phyloP scores from a whole-genome alignment of 805 yeast species.

The Pichia sporocuriosa region DNA sequence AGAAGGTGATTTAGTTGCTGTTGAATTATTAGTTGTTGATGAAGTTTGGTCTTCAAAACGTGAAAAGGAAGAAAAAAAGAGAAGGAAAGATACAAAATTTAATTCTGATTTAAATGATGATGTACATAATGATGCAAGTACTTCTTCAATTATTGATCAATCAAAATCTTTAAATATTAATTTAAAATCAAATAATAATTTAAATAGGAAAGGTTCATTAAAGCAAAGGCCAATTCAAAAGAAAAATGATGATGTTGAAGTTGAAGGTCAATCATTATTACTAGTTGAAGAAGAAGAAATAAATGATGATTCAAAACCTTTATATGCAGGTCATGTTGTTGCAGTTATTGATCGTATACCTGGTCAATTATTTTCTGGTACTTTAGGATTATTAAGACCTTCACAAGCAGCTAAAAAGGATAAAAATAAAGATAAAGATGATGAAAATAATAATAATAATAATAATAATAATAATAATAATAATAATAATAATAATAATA shows the following conservation, averaged over 20 bases:
- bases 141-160: constrained; percentile 28
- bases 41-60: constrained; percentile 96
- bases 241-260: constrained; percentile 97
- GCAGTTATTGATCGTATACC: constrained; percentile 97
- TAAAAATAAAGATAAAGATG: constrained; percentile 32
- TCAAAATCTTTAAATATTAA: not conserved
- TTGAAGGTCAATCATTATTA: constrained; percentile 90
- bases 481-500: constrained; percentile 12
- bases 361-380: constrained; percentile 92
- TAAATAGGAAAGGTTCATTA: constrained; percentile 80
- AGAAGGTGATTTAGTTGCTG: constrained; percentile 95
- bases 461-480: constrained; percentile 12
- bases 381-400: constrained; percentile 88
- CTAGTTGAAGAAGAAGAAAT: constrained; percentile 94
- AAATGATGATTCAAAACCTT: constrained; percentile 84
- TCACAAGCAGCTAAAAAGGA: constrained; percentile 82
- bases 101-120: constrained; percentile 49
- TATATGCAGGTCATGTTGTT: constrained; percentile 97
- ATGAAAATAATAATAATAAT: constrained; percentile 1
- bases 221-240: constrained; percentile 95
- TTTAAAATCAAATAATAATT: constrained; percentile 19
- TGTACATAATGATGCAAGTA: constrained; percentile 75
- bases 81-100: constrained; percentile 43
- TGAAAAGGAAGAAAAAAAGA: constrained; percentile 95
- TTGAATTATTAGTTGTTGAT: constrained; percentile 88